Evolutionary conservation across 164 flowering plant species (phyloP).

Genomic region (Stephania japonica): DNA sequence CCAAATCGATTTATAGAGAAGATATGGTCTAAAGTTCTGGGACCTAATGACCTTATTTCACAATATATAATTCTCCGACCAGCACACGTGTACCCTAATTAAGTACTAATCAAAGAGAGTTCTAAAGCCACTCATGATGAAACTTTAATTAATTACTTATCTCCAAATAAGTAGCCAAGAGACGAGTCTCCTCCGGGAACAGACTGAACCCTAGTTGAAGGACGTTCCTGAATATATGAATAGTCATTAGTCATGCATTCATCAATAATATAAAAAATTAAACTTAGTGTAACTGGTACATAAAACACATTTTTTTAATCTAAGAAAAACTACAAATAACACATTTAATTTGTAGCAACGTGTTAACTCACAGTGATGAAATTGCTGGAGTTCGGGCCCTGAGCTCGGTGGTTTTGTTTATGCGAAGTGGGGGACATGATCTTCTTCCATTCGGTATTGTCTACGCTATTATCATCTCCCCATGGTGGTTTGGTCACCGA

Average conservation of each 20-base stretch:
- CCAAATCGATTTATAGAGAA: too few species aligned
- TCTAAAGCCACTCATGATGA: too few species aligned
- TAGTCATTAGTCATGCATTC: not conserved
- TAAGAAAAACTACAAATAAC: too few species aligned
- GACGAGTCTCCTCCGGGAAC: slow-evolving; percentile 45
- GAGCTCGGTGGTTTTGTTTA: slow-evolving; percentile 19
- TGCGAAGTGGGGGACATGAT: slow-evolving; percentile 10
- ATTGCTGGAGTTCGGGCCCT: slow-evolving; percentile 29
- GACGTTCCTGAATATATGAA: slow-evolving; percentile 32
- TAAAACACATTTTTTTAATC: too few species aligned
- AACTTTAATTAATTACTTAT: slow-evolving; percentile 25
- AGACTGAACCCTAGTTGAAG: slow-evolving; percentile 37
- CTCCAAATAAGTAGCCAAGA: slow-evolving; percentile 45
- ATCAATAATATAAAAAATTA: not conserved
- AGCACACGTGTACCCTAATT: too few species aligned
- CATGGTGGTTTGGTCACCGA: slow-evolving; percentile 16
- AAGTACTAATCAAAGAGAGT: too few species aligned
- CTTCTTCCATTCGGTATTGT: slow-evolving; percentile 3
- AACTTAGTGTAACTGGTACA: too few species aligned
- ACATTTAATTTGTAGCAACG: too few species aligned
- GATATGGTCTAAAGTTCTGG: too few species aligned
- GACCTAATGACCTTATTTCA: too few species aligned
- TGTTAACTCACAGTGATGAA: slow-evolving; percentile 35
- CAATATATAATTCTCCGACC: too few species aligned
- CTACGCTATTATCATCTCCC: slow-evolving; percentile 14